Percentiles rank a stretch among this genome's conserved stretches.
Conservation (phyloP, 2,329 filamentous ascomycete species). For the Monosporascus sp. region DNA sequence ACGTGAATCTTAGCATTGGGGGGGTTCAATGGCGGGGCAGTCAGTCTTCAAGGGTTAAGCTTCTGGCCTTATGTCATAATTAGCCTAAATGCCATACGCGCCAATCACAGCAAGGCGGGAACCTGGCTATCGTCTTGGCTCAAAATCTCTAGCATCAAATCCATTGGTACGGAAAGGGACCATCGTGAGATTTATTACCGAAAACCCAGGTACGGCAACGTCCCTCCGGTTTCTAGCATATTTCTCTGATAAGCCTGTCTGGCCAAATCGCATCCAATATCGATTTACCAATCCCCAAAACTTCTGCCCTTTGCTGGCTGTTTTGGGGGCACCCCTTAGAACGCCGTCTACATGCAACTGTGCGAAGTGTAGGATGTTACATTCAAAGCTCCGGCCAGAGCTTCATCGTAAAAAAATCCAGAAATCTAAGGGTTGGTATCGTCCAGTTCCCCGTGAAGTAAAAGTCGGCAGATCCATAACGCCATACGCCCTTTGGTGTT, state of each 20-base stretch:
- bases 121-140: neutral
- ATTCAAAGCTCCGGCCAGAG: neutral
- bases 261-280: neutral
- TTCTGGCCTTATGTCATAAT: neutral
- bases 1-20: neutral
- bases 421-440: neutral
- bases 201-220: no score
- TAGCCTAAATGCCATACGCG: neutral
- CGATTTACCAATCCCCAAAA: neutral
- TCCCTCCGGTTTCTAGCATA: no score
- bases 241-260: no score
- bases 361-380: neutral
- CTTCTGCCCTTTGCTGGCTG: neutral
- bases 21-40: neutral
- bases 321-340: neutral
- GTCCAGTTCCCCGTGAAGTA: neutral
- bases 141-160: neutral
- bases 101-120: neutral
- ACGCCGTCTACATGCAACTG: neutral
- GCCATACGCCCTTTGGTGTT: conserved; percentile 7
- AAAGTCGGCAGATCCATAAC: neutral
- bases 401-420: neutral
- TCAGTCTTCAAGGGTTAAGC: neutral
- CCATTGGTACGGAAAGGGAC: no score
- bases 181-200: no score